Conservation (phyloP, 441 rosid species). For the Erodium texanum region DNA sequence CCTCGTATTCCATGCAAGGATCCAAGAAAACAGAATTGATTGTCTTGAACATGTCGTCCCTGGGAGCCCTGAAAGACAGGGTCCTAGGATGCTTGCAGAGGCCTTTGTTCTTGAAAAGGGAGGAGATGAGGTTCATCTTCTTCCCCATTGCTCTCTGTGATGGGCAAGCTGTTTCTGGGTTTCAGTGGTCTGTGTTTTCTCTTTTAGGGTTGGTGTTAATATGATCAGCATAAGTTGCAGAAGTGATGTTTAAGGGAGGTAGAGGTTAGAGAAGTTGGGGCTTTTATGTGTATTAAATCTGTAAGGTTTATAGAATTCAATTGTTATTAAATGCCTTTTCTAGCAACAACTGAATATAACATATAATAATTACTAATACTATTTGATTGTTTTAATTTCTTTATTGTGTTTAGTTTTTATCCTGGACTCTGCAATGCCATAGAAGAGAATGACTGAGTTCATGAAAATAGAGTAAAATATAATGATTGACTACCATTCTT, state of each 20-base stretch:
- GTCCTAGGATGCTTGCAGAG: constrained; percentile 56
- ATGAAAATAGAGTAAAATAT: background rate
- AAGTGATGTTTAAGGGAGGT: constrained; percentile 12
- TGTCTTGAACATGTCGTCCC: constrained; percentile 40
- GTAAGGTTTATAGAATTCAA: background rate
- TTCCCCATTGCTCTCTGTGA: constrained; percentile 20
- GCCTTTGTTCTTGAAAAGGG: constrained; percentile 33
- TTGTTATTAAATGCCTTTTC: constrained; percentile 1
- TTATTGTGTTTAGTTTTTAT: background rate
- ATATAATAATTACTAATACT: background rate
- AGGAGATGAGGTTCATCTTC: constrained; percentile 33
- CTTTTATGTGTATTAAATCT: constrained; percentile 1
- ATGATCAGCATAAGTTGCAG: constrained; percentile 18
- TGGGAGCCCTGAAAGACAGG: constrained; percentile 34
- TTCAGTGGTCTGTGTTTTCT: background rate
- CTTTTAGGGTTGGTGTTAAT: constrained; percentile 20
- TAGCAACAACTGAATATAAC: background rate
- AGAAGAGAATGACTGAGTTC: background rate
- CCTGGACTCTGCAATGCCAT: background rate
- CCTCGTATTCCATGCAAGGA: constrained; percentile 10
- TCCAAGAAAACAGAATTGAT: constrained; percentile 45
- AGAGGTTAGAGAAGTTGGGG: background rate
- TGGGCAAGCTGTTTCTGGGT: too few species aligned
- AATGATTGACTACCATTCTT: background rate
- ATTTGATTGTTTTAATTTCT: background rate